These are phyloP conservation scores for Leucocoprinus leucothites DNA, from an alignment of 768 basidiomycete genomes.

Conservation along the genomic window DNA sequence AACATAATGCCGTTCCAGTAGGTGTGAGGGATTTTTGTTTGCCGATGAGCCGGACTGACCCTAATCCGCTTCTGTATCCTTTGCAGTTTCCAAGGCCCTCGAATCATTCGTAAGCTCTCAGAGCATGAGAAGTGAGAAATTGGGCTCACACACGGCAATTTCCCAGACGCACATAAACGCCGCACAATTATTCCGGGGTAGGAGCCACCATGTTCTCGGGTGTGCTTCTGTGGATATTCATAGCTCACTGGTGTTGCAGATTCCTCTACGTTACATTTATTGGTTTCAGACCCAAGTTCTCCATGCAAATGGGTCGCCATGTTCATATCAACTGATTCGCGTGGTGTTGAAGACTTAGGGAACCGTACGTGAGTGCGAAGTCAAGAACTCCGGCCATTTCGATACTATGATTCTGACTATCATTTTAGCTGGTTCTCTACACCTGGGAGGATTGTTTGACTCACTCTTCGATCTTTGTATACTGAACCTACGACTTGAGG, in stretches of 20 bases:
- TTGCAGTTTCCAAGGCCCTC: slow-evolving; percentile 23
- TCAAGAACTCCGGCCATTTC: not conserved
- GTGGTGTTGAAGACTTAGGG: too few relatives aligned
- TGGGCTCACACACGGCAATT: not conserved
- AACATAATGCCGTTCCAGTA: slow-evolving; percentile 17
- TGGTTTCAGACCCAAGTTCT: slow-evolving; percentile 27
- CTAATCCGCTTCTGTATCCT: too few relatives aligned
- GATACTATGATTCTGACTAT: too few relatives aligned
- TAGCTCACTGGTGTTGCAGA: slow-evolving; percentile 13
- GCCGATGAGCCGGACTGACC: too few relatives aligned
- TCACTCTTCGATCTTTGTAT: too few relatives aligned
- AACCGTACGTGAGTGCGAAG: too few relatives aligned
- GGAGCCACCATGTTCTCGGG: not conserved
- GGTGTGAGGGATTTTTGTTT: not conserved
- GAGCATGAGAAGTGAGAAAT: not conserved
- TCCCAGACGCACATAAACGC: slow-evolving; percentile 26
- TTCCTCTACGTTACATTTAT: slow-evolving; percentile 34
- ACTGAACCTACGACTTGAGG: too few relatives aligned
- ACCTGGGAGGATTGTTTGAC: too few relatives aligned
- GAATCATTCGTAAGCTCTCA: slow-evolving; percentile 20
- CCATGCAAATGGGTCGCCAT: slow-evolving; percentile 28
- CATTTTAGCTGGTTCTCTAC: too few relatives aligned
- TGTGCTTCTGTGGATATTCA: slow-evolving; percentile 1
- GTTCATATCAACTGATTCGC: slow-evolving; percentile 25
- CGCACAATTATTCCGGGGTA: slow-evolving; percentile 31